Evolutionary conservation across 106 monocot genomes (phyloP), one percentile per base, ranked within the genome.

Genomic region (Alisma plantagoaquatica): DNA sequence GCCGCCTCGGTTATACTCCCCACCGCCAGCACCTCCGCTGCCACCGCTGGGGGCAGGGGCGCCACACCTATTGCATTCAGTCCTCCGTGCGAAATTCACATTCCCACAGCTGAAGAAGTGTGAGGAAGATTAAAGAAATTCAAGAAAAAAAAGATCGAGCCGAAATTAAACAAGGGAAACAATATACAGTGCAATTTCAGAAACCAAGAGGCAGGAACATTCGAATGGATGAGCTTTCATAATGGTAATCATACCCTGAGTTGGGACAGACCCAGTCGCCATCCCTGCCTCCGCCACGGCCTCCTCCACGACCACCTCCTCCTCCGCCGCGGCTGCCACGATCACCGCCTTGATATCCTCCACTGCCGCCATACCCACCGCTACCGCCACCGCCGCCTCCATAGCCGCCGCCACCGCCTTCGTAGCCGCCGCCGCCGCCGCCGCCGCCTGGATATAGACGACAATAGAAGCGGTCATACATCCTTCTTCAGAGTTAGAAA

Each of bases 231-330:
- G 31, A 14, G 4, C 26, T 21, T 41, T 43, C 29, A 2, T 19
- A 33, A 22, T 42, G 25, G 33, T 4, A 46, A 25, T 27, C 29
- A 19, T 24, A 98, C 96, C 81, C 82, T 14, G 96, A 51, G 31
- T 89, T 73, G 52, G 96, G 96, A 69, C 96, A 98, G 28, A 63
- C 31, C 96, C 96, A 98, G 66, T 98, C 96, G 14, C 96, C 96
- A 10, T 98, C 96, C 16, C 96, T 74, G 4, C 69, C 69, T 32
- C 44, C 27, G 1, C 67, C 58, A 42, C 67, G 41, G 14, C 67
- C 59, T 27, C 67, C 46, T 14, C 58, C 49, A 41, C 94, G 77
- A 3, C 70, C 48, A 10, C 61, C 45, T 27, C 76, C 62, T 12
- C 72, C 82, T 6, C 68, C 69, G 23, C 72, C 72, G 12, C 80